These are phyloP conservation scores for Phytophthora palmivora DNA, from an alignment of 352 stramenopile species.

Conservation along the genomic window DNA sequence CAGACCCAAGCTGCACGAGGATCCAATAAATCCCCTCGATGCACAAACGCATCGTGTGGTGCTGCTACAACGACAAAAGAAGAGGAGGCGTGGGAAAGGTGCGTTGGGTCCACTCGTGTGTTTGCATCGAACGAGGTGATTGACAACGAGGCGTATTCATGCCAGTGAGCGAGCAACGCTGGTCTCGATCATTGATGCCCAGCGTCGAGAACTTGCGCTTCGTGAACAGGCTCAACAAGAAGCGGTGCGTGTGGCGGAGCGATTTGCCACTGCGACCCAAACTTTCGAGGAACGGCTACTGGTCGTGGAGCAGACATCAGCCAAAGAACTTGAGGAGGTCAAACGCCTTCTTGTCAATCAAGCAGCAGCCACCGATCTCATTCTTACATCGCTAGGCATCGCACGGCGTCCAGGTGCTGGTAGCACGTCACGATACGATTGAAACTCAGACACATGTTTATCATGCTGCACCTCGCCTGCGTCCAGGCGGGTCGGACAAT, in stretches of 20 bases:
- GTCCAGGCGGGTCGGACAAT: background rate
- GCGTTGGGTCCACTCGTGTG: background rate
- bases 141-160: background rate
- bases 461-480: constrained; percentile 3
- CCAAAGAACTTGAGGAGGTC: constrained; percentile 53
- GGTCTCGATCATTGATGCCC: constrained; percentile 65
- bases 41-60: constrained; percentile 8
- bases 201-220: constrained; percentile 62
- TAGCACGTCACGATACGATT: constrained; percentile 28
- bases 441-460: constrained; percentile 6
- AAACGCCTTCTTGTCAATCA: constrained; percentile 54
- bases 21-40: constrained; percentile 19
- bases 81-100: constrained; percentile 56
- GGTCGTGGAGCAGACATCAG: constrained; percentile 48
- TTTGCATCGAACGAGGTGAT: background rate
- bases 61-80: constrained; percentile 20
- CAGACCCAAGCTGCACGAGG: constrained; percentile 7
- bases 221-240: constrained; percentile 64
- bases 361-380: constrained; percentile 51
- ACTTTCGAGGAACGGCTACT: constrained; percentile 67
- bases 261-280: constrained; percentile 60
- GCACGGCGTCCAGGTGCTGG: constrained; percentile 23
- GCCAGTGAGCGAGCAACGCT: constrained; percentile 64
- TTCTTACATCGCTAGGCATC: constrained; percentile 62
- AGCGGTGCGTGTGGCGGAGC: constrained; percentile 58